A percentile compares a stretch with the other conserved stretches of the same genome.
phyloP scores from a whole-genome alignment of 2,329 filamentous ascomycete species.

The Trichoderma guizhouense region DNA sequence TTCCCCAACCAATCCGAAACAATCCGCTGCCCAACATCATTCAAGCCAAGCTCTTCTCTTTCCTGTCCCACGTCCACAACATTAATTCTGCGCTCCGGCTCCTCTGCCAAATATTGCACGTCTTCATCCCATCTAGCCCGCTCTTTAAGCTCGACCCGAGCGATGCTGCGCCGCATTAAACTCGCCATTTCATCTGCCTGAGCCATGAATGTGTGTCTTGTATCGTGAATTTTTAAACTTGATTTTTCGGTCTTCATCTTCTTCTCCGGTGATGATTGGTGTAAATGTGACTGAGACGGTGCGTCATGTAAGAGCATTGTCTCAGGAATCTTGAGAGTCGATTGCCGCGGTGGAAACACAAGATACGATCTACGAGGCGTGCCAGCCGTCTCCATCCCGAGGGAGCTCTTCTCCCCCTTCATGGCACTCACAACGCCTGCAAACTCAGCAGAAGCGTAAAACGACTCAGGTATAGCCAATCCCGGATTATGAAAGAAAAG shows the following conservation, averaged over 20 bases:
- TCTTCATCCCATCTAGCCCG: slow-evolving; percentile 42
- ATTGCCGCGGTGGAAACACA: slow-evolving; percentile 46
- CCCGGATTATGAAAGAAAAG: slow-evolving; percentile 57
- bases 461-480: slow-evolving; percentile 43
- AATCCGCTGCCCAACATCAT: slow-evolving; percentile 26
- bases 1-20: slow-evolving; percentile 32
- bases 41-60: neutral
- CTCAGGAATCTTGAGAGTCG: slow-evolving; percentile 48
- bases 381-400: slow-evolving; percentile 21
- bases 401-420: slow-evolving; percentile 22
- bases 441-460: slow-evolving; percentile 36
- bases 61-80: slow-evolving; percentile 36
- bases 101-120: slow-evolving; percentile 31
- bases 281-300: slow-evolving; percentile 10
- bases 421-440: slow-evolving; percentile 26
- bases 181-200: slow-evolving; percentile 48
- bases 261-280: neutral
- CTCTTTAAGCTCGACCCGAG: slow-evolving; percentile 44
- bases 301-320: slow-evolving; percentile 47
- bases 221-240: neutral
- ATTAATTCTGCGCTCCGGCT: slow-evolving; percentile 39
- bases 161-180: slow-evolving; percentile 49
- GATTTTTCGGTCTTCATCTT: neutral
- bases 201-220: slow-evolving; percentile 40
- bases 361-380: slow-evolving; percentile 42